Percentiles rank a stretch among this genome's conserved stretches.
phyloP scores from a whole-genome alignment of 371 early-diverging fungal species.

The Mortierella sp. region DNA sequence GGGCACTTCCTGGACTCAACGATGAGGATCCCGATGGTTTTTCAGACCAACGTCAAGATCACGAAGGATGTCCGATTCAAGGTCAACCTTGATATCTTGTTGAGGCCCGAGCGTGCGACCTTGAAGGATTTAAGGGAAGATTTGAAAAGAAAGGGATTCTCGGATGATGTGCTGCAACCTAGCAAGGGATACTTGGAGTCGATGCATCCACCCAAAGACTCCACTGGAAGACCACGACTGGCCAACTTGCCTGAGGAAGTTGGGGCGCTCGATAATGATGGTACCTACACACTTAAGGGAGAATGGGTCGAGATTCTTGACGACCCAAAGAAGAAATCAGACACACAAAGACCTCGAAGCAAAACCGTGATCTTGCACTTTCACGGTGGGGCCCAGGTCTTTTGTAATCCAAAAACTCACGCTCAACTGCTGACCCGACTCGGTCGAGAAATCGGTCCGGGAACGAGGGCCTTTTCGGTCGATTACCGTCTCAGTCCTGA shows the following conservation, averaged over 20 bases:
- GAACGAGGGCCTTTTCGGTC: constrained; percentile 60
- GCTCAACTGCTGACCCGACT: constrained; percentile 15
- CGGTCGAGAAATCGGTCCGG: constrained; percentile 33
- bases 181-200: constrained; percentile 28
- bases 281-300: constrained; percentile 27
- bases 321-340: constrained; percentile 15
- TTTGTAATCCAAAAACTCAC: constrained; percentile 31
- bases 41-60: constrained; percentile 15
- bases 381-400: constrained; percentile 36
- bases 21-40: constrained; percentile 1
- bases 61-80: constrained; percentile 17
- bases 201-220: constrained; percentile 17
- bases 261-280: constrained; percentile 23
- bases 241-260: constrained; percentile 47
- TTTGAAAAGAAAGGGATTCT: background rate
- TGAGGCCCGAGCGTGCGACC: constrained; percentile 28
- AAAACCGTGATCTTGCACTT: constrained; percentile 40
- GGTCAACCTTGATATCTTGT: constrained; percentile 18
- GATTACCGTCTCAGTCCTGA: constrained; percentile 89
- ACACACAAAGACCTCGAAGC: constrained; percentile 23
- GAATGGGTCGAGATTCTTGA: constrained; percentile 39
- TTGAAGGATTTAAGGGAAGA: constrained; percentile 11
- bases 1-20: background rate
- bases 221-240: constrained; percentile 5
- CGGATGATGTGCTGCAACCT: constrained; percentile 34